A percentile compares a stretch with the other conserved stretches of the same genome.
phyloP scores from a whole-genome alignment of 1,139 yeast genomes.

The Kurtzmaniella quercitrusa region DNA sequence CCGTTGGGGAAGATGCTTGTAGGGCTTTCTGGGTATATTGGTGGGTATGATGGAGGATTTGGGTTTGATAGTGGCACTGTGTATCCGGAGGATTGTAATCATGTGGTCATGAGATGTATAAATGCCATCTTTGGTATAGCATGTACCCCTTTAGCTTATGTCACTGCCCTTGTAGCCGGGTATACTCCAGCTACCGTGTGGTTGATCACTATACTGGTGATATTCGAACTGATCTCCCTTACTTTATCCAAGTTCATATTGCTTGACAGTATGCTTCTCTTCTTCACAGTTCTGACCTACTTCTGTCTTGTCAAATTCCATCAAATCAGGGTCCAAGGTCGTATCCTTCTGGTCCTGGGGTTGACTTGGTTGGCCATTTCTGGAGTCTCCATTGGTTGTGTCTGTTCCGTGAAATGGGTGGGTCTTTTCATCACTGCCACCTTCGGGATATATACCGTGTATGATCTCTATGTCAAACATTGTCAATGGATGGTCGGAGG shows the following conservation, averaged over 20 bases:
- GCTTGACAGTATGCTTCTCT: constrained; percentile 67
- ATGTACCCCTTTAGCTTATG: constrained; percentile 62
- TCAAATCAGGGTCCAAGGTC: constrained; percentile 28
- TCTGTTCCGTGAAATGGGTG: constrained; percentile 93
- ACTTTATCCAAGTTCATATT: constrained; percentile 67
- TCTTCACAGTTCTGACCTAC: constrained; percentile 64
- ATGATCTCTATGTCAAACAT: constrained; percentile 66
- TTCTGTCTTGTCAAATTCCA: constrained; percentile 56
- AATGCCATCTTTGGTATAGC: constrained; percentile 61
- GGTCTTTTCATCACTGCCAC: constrained; percentile 82
- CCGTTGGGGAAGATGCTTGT: constrained; percentile 71
- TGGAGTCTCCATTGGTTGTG: constrained; percentile 87
- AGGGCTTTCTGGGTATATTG: constrained; percentile 63
- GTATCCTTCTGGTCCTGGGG: constrained; percentile 41
- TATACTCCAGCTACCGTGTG: constrained; percentile 44
- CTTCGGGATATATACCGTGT: constrained; percentile 80
- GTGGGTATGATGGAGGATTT: constrained; percentile 64
- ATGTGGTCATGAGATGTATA: constrained; percentile 58
- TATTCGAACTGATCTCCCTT: constrained; percentile 62
- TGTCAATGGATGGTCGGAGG: constrained; percentile 32
- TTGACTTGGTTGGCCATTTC: constrained; percentile 57
- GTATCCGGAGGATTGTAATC: constrained; percentile 56
- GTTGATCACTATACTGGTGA: constrained; percentile 55
- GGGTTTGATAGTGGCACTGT: constrained; percentile 57
- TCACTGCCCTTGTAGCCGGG: constrained; percentile 49